Percentiles rank a stretch among this genome's conserved stretches.
phyloP scores from a whole-genome alignment of 1,284 basidiomycete genomes.

The Violaceomyces palustris region DNA sequence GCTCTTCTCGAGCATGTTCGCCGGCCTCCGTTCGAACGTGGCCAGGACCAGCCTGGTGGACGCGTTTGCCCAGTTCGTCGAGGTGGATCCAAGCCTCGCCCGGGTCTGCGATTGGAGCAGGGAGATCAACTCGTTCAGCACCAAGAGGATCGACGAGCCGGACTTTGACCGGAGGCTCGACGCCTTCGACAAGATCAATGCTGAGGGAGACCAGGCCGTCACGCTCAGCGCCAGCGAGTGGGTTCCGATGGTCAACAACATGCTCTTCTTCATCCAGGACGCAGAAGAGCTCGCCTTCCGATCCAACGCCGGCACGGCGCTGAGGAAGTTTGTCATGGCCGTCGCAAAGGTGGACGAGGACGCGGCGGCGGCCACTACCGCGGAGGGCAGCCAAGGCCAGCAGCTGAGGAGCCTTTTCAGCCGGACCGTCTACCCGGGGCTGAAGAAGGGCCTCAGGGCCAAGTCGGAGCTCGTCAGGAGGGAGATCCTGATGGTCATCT shows the following conservation, averaged over 20 bases:
- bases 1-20: conserved; percentile 41
- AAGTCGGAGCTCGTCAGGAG: conserved; percentile 81
- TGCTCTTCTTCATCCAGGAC: conserved; percentile 82
- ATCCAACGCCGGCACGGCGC: conserved; percentile 70
- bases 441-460: conserved; percentile 76
- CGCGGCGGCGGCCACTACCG: conserved; percentile 1
- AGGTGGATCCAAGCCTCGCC: conserved; percentile 21
- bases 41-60: conserved; percentile 33
- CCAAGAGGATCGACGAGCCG: conserved; percentile 77
- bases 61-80: conserved; percentile 41
- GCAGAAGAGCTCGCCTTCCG: conserved; percentile 82
- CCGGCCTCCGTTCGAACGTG: conserved; percentile 27
- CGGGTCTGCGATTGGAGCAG: conserved; percentile 31
- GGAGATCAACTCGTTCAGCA: conserved; percentile 76
- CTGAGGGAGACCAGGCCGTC: conserved; percentile 55
- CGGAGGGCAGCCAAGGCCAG: too few relatives aligned
- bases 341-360: conserved; percentile 12
- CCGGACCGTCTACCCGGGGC: conserved; percentile 68
- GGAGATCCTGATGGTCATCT: conserved; percentile 77
- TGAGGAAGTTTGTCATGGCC: conserved; percentile 67
- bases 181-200: conserved; percentile 72
- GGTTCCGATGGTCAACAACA: conserved; percentile 78
- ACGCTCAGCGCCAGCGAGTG: conserved; percentile 66
- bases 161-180: conserved; percentile 82
- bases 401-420: conserved; percentile 57